Base-by-base conservation (phyloP, 352 stramenopile genomes). In the Blastocystis sp. region DNA sequence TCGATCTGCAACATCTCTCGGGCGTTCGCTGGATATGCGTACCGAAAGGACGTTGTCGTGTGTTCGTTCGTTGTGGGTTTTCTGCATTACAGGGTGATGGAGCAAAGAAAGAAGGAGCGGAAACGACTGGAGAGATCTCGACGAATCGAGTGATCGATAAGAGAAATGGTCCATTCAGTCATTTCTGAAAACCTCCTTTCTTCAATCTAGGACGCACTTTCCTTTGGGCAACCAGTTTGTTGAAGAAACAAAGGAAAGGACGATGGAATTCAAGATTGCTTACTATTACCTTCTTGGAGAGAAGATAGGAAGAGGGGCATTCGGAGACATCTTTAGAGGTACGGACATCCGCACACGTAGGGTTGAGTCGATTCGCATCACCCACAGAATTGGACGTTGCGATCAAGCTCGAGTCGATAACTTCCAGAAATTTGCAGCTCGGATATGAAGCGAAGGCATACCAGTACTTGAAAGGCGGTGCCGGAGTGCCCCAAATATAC, bases 371-470 rank as follows among this genome's bases (percentile, higher is more conserved):
- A 32, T 27, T 14, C 18, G 49, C 18, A 65, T 85, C 11, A 56
- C 24, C 0, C 11, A 9, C 73, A 88, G 59, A 84, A 27, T 59
- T 27, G 32, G 16, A 40, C 89, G 96, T 99, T 72, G 97, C 94
- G 49, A 98, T 99, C 88, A 99, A 99, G 90, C 91, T 99, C 32
- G 96, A 99, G 89, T 96, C 91, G 36, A 72, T 53, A 27, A 86
- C 84, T 88, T 94, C 89, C 88, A 94, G 94, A 87, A 97, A 97
- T 89, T 96, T 95, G 1, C 97, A 99, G 92, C 90, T 99, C n/a
- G 88, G 98, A 6, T 98, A 99, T 88, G 97, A 99, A 89, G 97
- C 93, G 84, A 99, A 98, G 91, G 98, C 99, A 88, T 99, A 99
- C 92, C 93, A 97, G 72, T 98, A 98, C 87, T 90, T 99, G 18